Base-by-base conservation (phyloP, 2,329 filamentous ascomycete genomes). In the Waltergamsia citrina region DNA sequence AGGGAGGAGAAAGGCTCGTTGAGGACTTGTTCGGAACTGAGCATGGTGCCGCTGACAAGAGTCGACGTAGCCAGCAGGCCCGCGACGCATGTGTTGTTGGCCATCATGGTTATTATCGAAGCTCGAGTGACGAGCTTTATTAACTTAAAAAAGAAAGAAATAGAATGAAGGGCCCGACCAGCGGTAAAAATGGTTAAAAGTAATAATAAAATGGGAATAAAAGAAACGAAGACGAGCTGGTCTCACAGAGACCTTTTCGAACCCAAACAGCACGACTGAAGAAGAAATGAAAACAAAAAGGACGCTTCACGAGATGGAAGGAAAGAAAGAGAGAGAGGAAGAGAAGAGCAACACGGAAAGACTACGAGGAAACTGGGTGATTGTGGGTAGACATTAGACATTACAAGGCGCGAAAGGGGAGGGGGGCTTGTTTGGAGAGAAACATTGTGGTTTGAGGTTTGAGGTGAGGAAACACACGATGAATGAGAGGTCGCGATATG, bases 11-110 rank as follows among this genome's bases (percentile, higher is more conserved):
- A 47, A 38, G 33, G 50, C 11, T 43, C 42, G 28, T 42, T 34
- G 29, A 56, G 46, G 20, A 56, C 51, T 33, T 56, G 51, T 14
- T 52, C 45, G 35, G 51, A 38, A 26, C 38, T 41, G 25, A 52
- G 46, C 22, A 54, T 32, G 11, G 29, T 21, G 44, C 29, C 27
- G 40, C 25, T 11, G 16, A 20, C 14, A 33, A 33, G 3, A 36
- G 12, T 41, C 38, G 11, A 42, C 27, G 31, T 9, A n/a, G n/a
- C 28, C 14, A 30, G 17, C 28, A 30, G 28, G 28, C 28, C n/a
- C 9, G 14, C 14, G 7, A 19, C 11, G 7, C 9, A 9, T 17
- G 16, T 12, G 12, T 12, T 15, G 25, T 14, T 6, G 12, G 25
- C 6, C 6, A n/a, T 6, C 25, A 27, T 27, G 25, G 6, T 27